Conservation (phyloP, 768 basidiomycete species). For the Lactifluus volemus region DNA sequence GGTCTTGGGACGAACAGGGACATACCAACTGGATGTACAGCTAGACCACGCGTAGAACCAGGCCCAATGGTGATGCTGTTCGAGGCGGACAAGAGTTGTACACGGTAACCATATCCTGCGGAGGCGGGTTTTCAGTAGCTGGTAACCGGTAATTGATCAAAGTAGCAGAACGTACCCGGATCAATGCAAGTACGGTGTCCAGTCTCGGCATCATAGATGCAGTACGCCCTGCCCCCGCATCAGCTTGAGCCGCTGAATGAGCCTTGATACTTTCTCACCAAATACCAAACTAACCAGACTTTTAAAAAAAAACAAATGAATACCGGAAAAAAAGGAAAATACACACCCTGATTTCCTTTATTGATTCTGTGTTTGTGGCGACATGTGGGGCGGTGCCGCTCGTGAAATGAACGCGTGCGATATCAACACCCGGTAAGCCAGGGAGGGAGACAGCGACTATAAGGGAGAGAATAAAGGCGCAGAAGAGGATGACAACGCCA, state of each 20-base stretch:
- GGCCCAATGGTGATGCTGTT: slow-evolving; percentile 37
- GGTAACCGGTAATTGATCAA: neutral
- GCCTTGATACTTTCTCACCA: slow-evolving; percentile 36
- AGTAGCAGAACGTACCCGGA: slow-evolving; percentile 31
- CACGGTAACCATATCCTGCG: slow-evolving; percentile 48
- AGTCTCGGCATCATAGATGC: slow-evolving; percentile 36
- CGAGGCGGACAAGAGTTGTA: slow-evolving; percentile 32
- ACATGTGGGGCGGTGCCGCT: slow-evolving; percentile 21
- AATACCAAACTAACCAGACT: slow-evolving; percentile 48
- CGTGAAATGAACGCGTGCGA: slow-evolving; percentile 49
- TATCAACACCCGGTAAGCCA: slow-evolving; percentile 55
- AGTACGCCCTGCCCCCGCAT: slow-evolving; percentile 44
- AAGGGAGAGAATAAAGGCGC: slow-evolving; percentile 57
- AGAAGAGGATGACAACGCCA: slow-evolving; percentile 45
- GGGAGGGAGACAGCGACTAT: slow-evolving; percentile 67
- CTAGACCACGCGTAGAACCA: slow-evolving; percentile 67
- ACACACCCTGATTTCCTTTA: slow-evolving; percentile 37
- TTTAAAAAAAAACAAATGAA: neutral
- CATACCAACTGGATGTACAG: slow-evolving; percentile 64
- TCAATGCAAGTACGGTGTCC: slow-evolving; percentile 41
- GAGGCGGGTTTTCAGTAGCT: neutral
- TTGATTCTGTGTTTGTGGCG: slow-evolving; percentile 29
- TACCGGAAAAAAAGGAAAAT: slow-evolving; percentile 16
- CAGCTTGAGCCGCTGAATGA: slow-evolving; percentile 2
- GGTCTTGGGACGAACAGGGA: neutral